Conservation (phyloP, 768 basidiomycete genomes). For the Pulveroboletus sp. region DNA sequence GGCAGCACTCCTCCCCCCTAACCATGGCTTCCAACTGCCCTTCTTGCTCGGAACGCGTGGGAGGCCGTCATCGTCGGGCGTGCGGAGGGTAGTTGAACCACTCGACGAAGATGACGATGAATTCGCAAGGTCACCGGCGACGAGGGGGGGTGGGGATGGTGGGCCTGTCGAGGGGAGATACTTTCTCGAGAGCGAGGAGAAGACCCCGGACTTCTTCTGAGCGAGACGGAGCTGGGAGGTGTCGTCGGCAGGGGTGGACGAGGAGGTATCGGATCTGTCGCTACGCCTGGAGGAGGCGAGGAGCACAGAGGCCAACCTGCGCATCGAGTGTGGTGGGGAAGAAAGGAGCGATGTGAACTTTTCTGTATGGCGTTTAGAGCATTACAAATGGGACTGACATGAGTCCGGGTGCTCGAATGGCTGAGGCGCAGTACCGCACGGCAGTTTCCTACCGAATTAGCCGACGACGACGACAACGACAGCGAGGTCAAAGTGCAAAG, state of each 20-base stretch:
- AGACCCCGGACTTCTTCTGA: slow-evolving; percentile 22
- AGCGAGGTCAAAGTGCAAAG: slow-evolving; percentile 1
- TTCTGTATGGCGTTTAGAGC: slow-evolving; percentile 19
- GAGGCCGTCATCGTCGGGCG: slow-evolving; percentile 54
- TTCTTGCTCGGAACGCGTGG: slow-evolving; percentile 35
- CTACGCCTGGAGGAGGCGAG: slow-evolving; percentile 36
- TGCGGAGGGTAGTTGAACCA: slow-evolving; percentile 47
- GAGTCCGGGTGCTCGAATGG: slow-evolving; percentile 2
- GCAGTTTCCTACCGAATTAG: too few species aligned
- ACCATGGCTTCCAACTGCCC: slow-evolving; percentile 56
- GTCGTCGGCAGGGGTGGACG: slow-evolving; percentile 14
- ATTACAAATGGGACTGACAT: slow-evolving; percentile 35
- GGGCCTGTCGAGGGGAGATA: slow-evolving; percentile 12
- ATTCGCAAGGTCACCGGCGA: slow-evolving; percentile 34
- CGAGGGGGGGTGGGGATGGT: slow-evolving; percentile 18
- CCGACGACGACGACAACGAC: slow-evolving; percentile 7
- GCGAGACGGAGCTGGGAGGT: slow-evolving; percentile 5
- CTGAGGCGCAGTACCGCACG: too few species aligned
- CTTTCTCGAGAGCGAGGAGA: slow-evolving; percentile 30
- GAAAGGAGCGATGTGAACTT: slow-evolving; percentile 19
- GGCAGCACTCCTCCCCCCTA: slow-evolving; percentile 36
- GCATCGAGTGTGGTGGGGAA: slow-evolving; percentile 41
- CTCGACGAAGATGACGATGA: slow-evolving; percentile 63
- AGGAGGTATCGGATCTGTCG: slow-evolving; percentile 24
- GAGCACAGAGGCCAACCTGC: slow-evolving; percentile 61